Percentiles rank a stretch among this genome's conserved stretches.
These are phyloP conservation scores for Alternaria burnsii DNA, from an alignment of 2,329 filamentous ascomycete genomes.

Conservation along the genomic window DNA sequence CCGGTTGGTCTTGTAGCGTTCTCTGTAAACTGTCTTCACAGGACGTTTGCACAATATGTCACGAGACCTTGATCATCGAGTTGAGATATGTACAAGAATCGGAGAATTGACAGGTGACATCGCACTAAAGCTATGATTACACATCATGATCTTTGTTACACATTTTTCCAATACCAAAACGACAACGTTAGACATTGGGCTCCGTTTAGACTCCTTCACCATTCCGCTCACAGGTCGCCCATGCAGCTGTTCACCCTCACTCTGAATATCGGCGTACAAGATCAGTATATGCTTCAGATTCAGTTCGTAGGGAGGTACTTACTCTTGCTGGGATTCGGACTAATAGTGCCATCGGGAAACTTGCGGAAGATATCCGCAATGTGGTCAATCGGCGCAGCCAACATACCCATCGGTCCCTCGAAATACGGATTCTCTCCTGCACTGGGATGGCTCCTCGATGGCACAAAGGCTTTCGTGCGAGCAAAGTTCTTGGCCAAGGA, in stretches of 20 bases:
- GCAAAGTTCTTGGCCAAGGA: slow-evolving; percentile 41
- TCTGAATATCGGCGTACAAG: too few species aligned
- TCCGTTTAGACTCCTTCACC: neutral
- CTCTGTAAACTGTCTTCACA: too few species aligned
- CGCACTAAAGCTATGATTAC: too few species aligned
- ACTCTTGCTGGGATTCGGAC: slow-evolving; percentile 37
- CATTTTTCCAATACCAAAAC: neutral
- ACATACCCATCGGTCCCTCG: slow-evolving; percentile 63
- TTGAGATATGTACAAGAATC: too few species aligned
- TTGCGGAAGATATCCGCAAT: slow-evolving; percentile 64
- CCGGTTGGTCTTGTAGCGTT: too few species aligned
- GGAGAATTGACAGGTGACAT: too few species aligned
- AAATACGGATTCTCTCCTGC: slow-evolving; percentile 63
- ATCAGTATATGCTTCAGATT: neutral
- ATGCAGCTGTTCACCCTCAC: neutral
- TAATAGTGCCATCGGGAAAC: slow-evolving; percentile 56
- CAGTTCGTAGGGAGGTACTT: neutral
- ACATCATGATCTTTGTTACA: too few species aligned
- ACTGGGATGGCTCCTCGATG: slow-evolving; percentile 41
- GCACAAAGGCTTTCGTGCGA: slow-evolving; percentile 44
- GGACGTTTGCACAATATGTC: too few species aligned
- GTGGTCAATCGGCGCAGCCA: slow-evolving; percentile 66
- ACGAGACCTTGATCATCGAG: too few species aligned
- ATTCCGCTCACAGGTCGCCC: neutral
- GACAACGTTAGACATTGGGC: neutral